Evolutionary conservation across 176 grass and related monocot genomes (phyloP).

Genomic region (Oryza meridionalis): DNA sequence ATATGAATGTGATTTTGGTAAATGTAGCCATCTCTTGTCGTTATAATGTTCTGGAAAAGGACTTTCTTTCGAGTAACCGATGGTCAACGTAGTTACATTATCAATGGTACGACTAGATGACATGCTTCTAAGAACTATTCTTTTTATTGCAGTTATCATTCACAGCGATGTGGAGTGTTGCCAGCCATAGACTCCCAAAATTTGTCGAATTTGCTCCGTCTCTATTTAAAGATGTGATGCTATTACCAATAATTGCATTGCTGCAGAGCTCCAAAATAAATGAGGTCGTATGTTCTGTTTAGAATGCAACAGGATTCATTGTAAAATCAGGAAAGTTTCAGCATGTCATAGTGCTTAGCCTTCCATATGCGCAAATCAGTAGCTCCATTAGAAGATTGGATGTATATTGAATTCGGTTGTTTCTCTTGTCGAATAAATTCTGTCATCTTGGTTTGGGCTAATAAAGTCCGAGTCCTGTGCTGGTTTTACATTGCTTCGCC

Average conservation of each 20-base stretch:
- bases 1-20: neutral
- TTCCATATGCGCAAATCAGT: neutral
- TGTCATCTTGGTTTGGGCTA: neutral
- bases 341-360: neutral
- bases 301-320: neutral
- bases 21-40: no score
- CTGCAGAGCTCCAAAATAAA: constrained; percentile 27
- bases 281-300: neutral
- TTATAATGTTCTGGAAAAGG: no score
- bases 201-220: constrained; percentile 38
- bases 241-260: constrained; percentile 27
- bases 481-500: neutral
- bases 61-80: neutral
- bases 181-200: constrained; percentile 17
- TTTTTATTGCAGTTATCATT: constrained; percentile 40
- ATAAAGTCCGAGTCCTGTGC: neutral
- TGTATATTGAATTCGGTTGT: neutral
- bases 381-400: neutral
- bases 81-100: neutral
- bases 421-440: neutral
- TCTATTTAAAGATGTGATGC: constrained; percentile 3
- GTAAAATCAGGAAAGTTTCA: neutral
- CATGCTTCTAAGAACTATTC: neutral
- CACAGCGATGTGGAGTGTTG: neutral
- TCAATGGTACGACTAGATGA: neutral